These are phyloP conservation scores for Closterium sp. DNA, from an alignment of 139 green algal species.

Conservation along the genomic window DNA sequence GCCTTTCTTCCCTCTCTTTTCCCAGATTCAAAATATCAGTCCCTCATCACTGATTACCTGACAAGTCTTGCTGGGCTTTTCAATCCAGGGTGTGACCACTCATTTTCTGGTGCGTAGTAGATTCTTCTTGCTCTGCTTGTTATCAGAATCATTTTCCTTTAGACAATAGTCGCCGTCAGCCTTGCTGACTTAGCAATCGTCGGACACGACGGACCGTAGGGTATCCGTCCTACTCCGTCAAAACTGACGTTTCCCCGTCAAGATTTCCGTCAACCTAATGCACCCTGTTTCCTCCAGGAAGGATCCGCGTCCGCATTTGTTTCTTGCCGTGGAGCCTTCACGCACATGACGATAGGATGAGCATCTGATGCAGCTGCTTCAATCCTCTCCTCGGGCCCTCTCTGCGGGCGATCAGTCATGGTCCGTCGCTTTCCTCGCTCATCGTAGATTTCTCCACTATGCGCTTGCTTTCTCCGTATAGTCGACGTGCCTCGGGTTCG, in stretches of 20 bases:
- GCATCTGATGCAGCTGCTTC: neutral
- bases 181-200: neutral
- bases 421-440: neutral
- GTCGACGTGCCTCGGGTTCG: neutral
- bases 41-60: neutral
- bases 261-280: neutral
- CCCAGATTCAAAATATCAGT: neutral
- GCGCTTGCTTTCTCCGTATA: neutral
- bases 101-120: neutral
- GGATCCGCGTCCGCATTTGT: neutral
- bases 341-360: neutral
- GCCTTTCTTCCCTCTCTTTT: neutral
- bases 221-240: neutral
- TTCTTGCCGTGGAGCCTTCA: neutral
- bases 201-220: neutral
- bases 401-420: neutral
- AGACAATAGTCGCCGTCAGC: too few species aligned
- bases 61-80: neutral
- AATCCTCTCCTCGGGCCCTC: neutral
- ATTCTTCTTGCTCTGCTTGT: neutral
- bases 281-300: neutral
- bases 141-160: too few species aligned
- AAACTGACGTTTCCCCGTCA: neutral
- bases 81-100: neutral
- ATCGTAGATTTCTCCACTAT: neutral